phyloP scores from a whole-genome alignment of 2,329 filamentous ascomycete genomes.

The Leptoxyphium fumago region DNA sequence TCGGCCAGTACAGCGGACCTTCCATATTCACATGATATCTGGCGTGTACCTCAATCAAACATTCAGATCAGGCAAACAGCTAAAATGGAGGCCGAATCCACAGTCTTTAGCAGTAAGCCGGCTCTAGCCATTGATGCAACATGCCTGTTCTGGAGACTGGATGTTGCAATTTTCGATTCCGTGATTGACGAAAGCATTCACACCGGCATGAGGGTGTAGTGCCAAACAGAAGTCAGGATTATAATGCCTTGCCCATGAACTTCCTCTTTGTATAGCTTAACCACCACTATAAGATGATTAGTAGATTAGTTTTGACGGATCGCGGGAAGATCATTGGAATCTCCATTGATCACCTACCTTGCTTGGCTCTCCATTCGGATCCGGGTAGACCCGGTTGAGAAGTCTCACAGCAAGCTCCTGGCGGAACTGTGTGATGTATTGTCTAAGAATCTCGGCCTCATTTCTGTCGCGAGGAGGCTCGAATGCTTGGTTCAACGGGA shows the following conservation, averaged over 20 bases:
- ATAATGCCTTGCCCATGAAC: slow-evolving; percentile 81
- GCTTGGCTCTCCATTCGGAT: slow-evolving; percentile 47
- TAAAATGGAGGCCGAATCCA: too few species aligned
- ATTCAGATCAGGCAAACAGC: too few species aligned
- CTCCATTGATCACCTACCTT: slow-evolving; percentile 30
- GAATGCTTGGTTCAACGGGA: slow-evolving; percentile 93
- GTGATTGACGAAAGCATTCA: too few species aligned
- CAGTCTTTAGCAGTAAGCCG: too few species aligned
- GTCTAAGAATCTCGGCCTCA: slow-evolving; percentile 73
- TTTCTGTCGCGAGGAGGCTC: slow-evolving; percentile 76
- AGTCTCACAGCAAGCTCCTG: slow-evolving; percentile 78
- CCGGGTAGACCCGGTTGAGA: slow-evolving; percentile 74
- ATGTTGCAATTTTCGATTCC: too few species aligned
- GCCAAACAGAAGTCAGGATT: slow-evolving; percentile 3
- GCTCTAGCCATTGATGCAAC: too few species aligned
- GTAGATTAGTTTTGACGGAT: not conserved
- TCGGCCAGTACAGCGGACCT: too few species aligned
- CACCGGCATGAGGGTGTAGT: too few species aligned
- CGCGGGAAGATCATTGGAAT: not conserved
- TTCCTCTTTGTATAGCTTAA: slow-evolving; percentile 97
- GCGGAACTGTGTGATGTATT: slow-evolving; percentile 83
- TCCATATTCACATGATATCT: too few species aligned
- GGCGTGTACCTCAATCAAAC: too few species aligned
- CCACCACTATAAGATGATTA: slow-evolving; percentile 62
- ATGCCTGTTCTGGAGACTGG: too few species aligned